Evolutionary conservation across 176 grass and related monocot genomes (phyloP).

Genomic region (Zea luxurians): DNA sequence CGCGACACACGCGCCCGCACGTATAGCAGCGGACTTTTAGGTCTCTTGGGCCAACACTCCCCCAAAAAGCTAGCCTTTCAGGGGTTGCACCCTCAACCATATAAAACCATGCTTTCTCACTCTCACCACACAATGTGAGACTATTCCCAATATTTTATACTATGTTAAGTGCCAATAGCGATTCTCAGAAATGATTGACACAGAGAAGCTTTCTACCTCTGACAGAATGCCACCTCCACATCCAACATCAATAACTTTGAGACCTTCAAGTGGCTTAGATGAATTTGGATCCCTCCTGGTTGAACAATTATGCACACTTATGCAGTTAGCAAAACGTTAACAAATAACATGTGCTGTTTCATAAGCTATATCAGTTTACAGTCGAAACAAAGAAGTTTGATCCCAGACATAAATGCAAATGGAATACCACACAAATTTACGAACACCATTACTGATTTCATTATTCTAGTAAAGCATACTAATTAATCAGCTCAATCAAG

Average conservation of each 20-base stretch:
- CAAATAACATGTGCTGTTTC: neutral
- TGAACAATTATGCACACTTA: slow-evolving; percentile 8
- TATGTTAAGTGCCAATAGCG: neutral
- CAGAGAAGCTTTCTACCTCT: slow-evolving; percentile 54
- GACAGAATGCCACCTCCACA: slow-evolving; percentile 95
- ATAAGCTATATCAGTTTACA: neutral
- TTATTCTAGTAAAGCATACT: neutral
- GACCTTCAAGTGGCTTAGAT: slow-evolving; percentile 78
- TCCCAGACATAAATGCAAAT: neutral
- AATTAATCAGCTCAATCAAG: neutral
- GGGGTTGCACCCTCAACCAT: no score
- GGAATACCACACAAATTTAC: neutral
- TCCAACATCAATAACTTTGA: slow-evolving; percentile 96
- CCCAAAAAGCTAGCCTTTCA: no score
- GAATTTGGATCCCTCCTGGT: slow-evolving; percentile 80
- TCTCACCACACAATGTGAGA: no score
- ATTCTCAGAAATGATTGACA: neutral
- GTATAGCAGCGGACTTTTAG: no score
- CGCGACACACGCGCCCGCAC: no score
- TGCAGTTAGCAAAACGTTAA: neutral
- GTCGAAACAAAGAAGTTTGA: neutral
- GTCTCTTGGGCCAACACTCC: no score
- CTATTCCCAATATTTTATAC: neutral
- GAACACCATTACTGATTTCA: neutral
- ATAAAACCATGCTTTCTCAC: no score